Percentiles rank a stretch among this genome's conserved stretches.
These are phyloP conservation scores for Hirsutella rhossiliensis DNA, from an alignment of 2,329 filamentous ascomycete species.

Conservation along the genomic window DNA sequence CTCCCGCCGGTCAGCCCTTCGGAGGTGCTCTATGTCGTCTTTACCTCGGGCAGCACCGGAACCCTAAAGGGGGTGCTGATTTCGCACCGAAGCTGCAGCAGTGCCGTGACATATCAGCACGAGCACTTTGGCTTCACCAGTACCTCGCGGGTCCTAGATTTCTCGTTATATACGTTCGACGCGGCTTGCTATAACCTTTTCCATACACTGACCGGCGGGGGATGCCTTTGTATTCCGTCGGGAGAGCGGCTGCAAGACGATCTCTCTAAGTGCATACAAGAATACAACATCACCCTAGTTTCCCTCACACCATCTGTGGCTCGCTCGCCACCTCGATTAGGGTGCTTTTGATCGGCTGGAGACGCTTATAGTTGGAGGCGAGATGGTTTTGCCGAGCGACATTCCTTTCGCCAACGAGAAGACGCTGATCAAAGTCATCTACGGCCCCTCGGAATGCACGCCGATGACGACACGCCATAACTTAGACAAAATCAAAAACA, in stretches of 20 bases:
- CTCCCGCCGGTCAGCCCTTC: slow-evolving; percentile 1
- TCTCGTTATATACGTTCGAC: slow-evolving; percentile 11
- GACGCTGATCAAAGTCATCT: slow-evolving; percentile 7
- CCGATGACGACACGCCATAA: neutral
- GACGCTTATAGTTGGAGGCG: slow-evolving; percentile 7
- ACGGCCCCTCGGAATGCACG: slow-evolving; percentile 10
- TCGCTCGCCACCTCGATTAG: slow-evolving; percentile 3
- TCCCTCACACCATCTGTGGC: slow-evolving; percentile 8
- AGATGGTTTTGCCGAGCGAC: slow-evolving; percentile 3
- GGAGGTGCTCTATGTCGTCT: slow-evolving; percentile 7
- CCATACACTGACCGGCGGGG: slow-evolving; percentile 7
- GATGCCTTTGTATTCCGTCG: slow-evolving; percentile 8
- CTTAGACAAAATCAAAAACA: too few species aligned
- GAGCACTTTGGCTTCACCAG: slow-evolving; percentile 6
- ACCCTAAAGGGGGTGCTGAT: slow-evolving; percentile 11
- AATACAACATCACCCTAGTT: slow-evolving; percentile 2
- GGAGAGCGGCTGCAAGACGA: slow-evolving; percentile 2
- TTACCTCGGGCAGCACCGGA: slow-evolving; percentile 8
- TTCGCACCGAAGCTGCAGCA: slow-evolving; percentile 7
- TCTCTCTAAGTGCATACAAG: slow-evolving; percentile 3
- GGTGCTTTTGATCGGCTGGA: slow-evolving; percentile 3
- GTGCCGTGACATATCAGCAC: slow-evolving; percentile 6
- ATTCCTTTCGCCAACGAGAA: slow-evolving; percentile 2
- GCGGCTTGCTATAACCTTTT: slow-evolving; percentile 8
- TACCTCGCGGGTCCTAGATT: slow-evolving; percentile 9